Conservation (phyloP, 768 basidiomycete species). For the Lentinula sp. region DNA sequence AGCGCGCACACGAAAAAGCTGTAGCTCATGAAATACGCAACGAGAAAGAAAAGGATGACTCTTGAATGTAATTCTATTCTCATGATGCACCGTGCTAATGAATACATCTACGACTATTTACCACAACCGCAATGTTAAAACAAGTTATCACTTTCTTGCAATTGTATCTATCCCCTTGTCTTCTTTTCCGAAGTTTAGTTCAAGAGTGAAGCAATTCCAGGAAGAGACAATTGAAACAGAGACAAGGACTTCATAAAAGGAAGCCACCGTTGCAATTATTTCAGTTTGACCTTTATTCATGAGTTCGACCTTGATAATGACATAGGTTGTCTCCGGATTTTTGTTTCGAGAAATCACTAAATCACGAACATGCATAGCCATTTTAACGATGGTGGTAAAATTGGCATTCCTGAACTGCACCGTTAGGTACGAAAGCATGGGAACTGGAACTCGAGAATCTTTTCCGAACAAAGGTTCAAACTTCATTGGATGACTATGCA, state of each 20-base stretch:
- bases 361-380: not conserved
- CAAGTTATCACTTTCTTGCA: too few species aligned
- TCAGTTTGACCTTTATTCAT: too few species aligned
- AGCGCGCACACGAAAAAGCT: conserved; percentile 30
- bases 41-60: not conserved
- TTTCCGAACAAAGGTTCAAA: not conserved
- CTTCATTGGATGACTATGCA: not conserved
- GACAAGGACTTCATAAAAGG: too few species aligned
- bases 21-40: conserved; percentile 1
- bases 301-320: not conserved
- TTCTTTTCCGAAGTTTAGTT: too few species aligned
- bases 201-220: too few species aligned
- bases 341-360: not conserved
- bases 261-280: too few species aligned
- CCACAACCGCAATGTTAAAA: too few species aligned
- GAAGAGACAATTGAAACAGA: too few species aligned
- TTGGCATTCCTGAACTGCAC: not conserved
- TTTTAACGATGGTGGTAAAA: not conserved
- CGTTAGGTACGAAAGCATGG: not conserved
- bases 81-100: too few species aligned
- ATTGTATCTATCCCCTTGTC: too few species aligned
- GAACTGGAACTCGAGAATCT: not conserved
- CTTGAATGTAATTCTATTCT: not conserved
- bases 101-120: not conserved
- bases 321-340: not conserved